Percentiles rank a stretch among this genome's conserved stretches.
Conservation (phyloP, 495 filamentous ascomycete genomes). For the Trichodelitschia bisporula region DNA sequence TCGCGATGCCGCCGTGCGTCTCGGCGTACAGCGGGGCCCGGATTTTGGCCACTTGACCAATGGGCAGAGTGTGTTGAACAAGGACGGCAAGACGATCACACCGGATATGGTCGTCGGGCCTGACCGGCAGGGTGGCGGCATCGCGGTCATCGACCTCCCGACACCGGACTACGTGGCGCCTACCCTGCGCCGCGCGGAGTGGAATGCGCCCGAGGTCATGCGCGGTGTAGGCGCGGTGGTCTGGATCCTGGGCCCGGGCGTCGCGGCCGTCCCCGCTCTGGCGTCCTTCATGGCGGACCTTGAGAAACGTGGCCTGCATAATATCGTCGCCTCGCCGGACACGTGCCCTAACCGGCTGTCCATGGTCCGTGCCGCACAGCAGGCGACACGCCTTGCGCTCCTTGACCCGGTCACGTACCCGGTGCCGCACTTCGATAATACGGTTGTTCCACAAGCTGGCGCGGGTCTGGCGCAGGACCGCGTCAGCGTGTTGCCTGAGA, state of each 20-base stretch:
- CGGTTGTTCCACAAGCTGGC: conserved; percentile 18
- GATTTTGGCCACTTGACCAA: conserved; percentile 25
- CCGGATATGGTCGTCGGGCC: conserved; percentile 42
- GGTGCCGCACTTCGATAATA: conserved; percentile 2
- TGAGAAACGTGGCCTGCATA: conserved; percentile 31
- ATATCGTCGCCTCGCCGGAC: conserved; percentile 50
- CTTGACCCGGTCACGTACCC: background rate
- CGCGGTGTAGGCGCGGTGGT: conserved; percentile 39
- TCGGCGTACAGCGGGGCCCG: conserved; percentile 28
- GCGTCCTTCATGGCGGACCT: conserved; percentile 44
- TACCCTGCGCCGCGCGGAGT: conserved; percentile 47
- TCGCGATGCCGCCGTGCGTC: conserved; percentile 27
- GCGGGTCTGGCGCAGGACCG: no score
- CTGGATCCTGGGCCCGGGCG: conserved; percentile 54
- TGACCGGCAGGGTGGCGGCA: conserved; percentile 28
- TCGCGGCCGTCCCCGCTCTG: conserved; percentile 35
- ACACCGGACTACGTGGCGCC: conserved; percentile 36
- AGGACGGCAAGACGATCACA: conserved; percentile 30
- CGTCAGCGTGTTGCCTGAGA: no score
- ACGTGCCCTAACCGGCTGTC: conserved; percentile 33
- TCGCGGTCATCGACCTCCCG: conserved; percentile 64
- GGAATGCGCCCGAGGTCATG: conserved; percentile 39
- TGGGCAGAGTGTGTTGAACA: conserved; percentile 26
- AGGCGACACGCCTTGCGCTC: background rate
- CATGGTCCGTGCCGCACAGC: background rate